These are phyloP conservation scores for Prunus mongolica DNA, from an alignment of 306 rosid species.

Conservation along the genomic window DNA sequence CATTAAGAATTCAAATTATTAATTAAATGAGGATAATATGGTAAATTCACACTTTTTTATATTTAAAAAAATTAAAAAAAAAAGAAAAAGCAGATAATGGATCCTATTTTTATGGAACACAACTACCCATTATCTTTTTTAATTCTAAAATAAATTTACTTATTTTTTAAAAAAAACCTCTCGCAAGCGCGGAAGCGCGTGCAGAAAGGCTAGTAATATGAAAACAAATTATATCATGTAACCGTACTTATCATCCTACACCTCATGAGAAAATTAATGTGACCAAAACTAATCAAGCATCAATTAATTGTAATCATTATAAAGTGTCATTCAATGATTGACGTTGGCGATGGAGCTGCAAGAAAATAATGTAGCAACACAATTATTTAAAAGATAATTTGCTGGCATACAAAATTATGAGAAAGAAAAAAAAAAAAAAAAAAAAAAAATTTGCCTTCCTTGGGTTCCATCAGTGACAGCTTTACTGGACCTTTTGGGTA, in stretches of 20 bases:
- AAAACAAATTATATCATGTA: accelerated
- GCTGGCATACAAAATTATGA: slow-evolving; percentile 12
- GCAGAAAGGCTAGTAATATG: too few relatives aligned
- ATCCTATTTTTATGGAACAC: too few relatives aligned
- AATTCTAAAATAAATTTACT: too few relatives aligned
- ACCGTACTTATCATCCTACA: too few relatives aligned
- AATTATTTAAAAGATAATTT: slow-evolving; percentile 1
- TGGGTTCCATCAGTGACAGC: slow-evolving; percentile 34
- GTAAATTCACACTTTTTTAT: too few relatives aligned
- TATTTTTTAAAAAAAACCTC: too few relatives aligned
- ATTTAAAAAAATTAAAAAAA: too few relatives aligned
- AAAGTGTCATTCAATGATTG: neutral
- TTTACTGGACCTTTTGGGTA: slow-evolving; percentile 28
- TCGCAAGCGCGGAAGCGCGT: too few relatives aligned
- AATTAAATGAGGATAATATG: too few relatives aligned
- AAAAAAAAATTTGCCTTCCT: neutral
- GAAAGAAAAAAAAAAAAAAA: neutral
- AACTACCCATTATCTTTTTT: too few relatives aligned
- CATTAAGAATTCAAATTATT: too few relatives aligned
- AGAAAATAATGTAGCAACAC: slow-evolving; percentile 27
- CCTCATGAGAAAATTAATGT: neutral
- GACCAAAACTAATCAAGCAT: neutral
- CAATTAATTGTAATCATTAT: neutral
- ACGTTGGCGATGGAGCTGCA: slow-evolving; percentile 13
- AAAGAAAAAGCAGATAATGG: too few relatives aligned